A percentile compares a stretch with the other conserved stretches of the same genome.
Evolutionary conservation across 1,284 basidiomycete genomes (phyloP).

Genomic region (Stereum hirsutum): DNA sequence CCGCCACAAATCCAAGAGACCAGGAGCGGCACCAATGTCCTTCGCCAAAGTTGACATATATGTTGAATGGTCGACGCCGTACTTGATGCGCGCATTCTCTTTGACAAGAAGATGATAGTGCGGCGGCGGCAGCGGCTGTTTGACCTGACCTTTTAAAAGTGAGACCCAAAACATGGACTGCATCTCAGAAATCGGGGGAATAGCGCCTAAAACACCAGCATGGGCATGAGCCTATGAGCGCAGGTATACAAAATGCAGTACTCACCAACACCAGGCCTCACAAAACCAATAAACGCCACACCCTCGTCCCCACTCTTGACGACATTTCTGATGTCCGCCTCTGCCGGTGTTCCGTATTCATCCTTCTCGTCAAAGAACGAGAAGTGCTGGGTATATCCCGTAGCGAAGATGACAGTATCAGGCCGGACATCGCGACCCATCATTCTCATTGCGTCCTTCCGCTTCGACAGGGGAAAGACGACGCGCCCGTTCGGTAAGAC

Average conservation of each 20-base stretch:
- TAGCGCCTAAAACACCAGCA: conserved; percentile 32
- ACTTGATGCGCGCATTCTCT: conserved; percentile 46
- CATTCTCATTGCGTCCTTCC: conserved; percentile 38
- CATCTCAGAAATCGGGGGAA: conserved; percentile 62
- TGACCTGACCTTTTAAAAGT: conserved; percentile 34
- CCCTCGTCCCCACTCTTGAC: conserved; percentile 37
- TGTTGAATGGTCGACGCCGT: conserved; percentile 46
- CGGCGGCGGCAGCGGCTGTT: conserved; percentile 34
- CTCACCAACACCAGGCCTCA: conserved; percentile 51
- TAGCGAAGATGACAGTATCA: conserved; percentile 43
- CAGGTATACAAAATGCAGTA: conserved; percentile 7
- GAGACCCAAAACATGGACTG: conserved; percentile 56
- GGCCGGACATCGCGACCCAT: conserved; percentile 32
- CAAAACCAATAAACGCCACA: conserved; percentile 55
- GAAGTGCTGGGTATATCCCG: conserved; percentile 45
- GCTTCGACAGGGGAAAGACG: conserved; percentile 34
- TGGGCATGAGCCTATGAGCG: neutral
- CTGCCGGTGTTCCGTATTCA: conserved; percentile 38
- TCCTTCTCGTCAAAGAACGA: conserved; percentile 36
- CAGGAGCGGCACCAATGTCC: conserved; percentile 52
- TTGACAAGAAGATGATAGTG: conserved; percentile 52
- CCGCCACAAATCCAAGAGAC: conserved; percentile 36
- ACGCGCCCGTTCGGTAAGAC: conserved; percentile 38
- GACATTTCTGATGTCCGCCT: conserved; percentile 46
- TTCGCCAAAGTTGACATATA: conserved; percentile 55